Evolutionary conservation across 140 eudicot species (phyloP), one percentile per base, ranked within the genome.

Genomic region (Bidens hawaiensis): DNA sequence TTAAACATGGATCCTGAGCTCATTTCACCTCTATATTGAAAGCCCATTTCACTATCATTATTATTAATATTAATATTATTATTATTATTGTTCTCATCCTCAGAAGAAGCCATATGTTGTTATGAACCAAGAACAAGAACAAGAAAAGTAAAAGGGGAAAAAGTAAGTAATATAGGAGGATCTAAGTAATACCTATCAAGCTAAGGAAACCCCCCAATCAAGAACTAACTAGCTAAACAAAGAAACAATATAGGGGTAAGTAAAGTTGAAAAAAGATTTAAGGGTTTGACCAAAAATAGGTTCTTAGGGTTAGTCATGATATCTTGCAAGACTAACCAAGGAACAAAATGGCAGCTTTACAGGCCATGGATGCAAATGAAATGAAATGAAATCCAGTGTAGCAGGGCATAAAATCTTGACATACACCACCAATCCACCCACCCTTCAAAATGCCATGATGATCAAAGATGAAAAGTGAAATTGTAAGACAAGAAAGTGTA

Each of bases 271-370:
- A 68, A 67, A 60, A 52, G 48, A 53, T n/a, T n/a, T 8, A 36
- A 36, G 71, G 80, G 79, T 79, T 89, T 85, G 88, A 83, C 95
- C 76, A 79, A 81, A 81, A 76, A 84, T 78, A 72, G 86, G 54
- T 21, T 9, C 27, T 68, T 60, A 66, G 67, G 67, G 64, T 50
- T 69, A 78, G 75, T 71, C 64, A 79, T 45, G 21, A 43, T 88
- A 74, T 78, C 90, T 86, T 89, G 95, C 86, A 78, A 77, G 73
- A 68, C 91, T 88, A 61, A 80, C 86, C 85, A 90, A 86, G 97
- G 97, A 77, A 86, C 94, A 90, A 89, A 76, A 83, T 72, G 79
- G 90, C 95, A 90, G 97, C 97, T 90, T 90, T 89, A 85, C 79
- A 77, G 85, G n/a, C n/a, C n/a, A n/a, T n/a, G n/a, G n/a, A n/a